Base-by-base conservation (phyloP, 306 rosid species). In the Purshia tridentata region DNA sequence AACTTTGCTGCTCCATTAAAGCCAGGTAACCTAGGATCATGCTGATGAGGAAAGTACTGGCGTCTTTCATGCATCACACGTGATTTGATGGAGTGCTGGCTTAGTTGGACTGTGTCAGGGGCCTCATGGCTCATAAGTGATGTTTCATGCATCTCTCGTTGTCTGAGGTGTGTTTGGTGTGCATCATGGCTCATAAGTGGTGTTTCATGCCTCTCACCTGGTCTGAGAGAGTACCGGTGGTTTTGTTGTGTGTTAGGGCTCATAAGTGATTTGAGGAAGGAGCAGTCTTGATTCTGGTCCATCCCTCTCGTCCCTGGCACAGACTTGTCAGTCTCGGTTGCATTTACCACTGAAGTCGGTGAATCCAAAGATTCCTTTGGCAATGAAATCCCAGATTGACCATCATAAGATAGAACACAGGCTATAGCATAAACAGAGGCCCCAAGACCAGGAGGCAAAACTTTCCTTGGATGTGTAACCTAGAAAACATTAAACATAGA, bases 361-460 rank as follows among this genome's bases (percentile, higher is more conserved):
- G 53, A 47, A 72, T 84, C 91, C 76, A 76, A 78, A 13, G 84
- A 16, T 60, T 72, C 83, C 42, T 11, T 18, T 4, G 35, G 54
- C 46, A 49, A 35, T 20, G 84, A 18, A 72, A 86, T 42, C 66
- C 92, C 92, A 4, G 80, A 71, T 22, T 87, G 74, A n/a, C 93
- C 96, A 47, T 89, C 99, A 39, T 42, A 82, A 3, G 95, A 88
- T 79, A 94, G 78, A 72, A 90, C 83, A 68, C 86, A 42, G 50
- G 90, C 74, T 53, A 94, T 50, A 58, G 95, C 89, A 67, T 82
- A 58, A 57, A 89, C 18, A 4, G 97, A 87, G 47, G 83, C 85
- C 23, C 46, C 84, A 20, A 94, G 85, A 53, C 73, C 66, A 22
- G 91, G 83, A 73, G 99, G 99, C 86, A 91, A 92, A 72, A 72